Evolutionary conservation across 768 basidiomycete genomes (phyloP).

Genomic region (Mycena floridula): DNA sequence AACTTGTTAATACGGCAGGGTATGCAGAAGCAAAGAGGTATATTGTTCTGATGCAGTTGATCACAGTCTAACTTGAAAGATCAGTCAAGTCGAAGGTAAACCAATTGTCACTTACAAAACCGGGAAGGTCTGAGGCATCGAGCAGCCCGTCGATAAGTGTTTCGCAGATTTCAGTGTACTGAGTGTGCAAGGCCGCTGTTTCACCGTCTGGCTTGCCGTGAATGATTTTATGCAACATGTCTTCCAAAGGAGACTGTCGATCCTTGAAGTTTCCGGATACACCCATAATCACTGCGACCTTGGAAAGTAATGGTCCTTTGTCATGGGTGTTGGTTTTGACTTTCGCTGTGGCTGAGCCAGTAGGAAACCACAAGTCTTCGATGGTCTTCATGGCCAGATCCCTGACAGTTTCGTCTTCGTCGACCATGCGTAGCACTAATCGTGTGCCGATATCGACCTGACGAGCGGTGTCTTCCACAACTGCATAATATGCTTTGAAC

Average conservation of each 20-base stretch:
- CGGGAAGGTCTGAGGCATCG: constrained; percentile 75
- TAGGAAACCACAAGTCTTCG: constrained; percentile 87
- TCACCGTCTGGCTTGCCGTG: constrained; percentile 54
- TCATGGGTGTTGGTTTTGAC: constrained; percentile 38
- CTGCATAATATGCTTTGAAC: constrained; percentile 72
- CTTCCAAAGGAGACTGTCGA: constrained; percentile 77
- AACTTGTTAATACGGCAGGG: constrained; percentile 76
- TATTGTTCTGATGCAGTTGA: constrained; percentile 82
- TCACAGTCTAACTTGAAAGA: constrained; percentile 55
- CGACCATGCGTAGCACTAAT: constrained; percentile 77
- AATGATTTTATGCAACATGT: constrained; percentile 79
- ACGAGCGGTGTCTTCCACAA: constrained; percentile 51
- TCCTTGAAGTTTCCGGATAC: constrained; percentile 81
- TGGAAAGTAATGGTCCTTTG: constrained; percentile 51
- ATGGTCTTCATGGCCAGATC: constrained; percentile 87
- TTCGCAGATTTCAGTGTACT: constrained; percentile 81
- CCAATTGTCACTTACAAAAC: constrained; percentile 49
- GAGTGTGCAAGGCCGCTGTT: constrained; percentile 51
- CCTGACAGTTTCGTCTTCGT: constrained; percentile 94
- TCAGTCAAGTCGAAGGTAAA: background rate
- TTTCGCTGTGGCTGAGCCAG: constrained; percentile 21
- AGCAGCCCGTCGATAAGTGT: constrained; percentile 83
- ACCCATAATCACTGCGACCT: constrained; percentile 80
- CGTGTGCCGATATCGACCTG: constrained; percentile 77
- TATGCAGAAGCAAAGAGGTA: constrained; percentile 79